A percentile compares a stretch with the other conserved stretches of the same genome.
Conservation (phyloP, 2,329 filamentous ascomycete genomes). For the Paracoccidioides lutzii region DNA sequence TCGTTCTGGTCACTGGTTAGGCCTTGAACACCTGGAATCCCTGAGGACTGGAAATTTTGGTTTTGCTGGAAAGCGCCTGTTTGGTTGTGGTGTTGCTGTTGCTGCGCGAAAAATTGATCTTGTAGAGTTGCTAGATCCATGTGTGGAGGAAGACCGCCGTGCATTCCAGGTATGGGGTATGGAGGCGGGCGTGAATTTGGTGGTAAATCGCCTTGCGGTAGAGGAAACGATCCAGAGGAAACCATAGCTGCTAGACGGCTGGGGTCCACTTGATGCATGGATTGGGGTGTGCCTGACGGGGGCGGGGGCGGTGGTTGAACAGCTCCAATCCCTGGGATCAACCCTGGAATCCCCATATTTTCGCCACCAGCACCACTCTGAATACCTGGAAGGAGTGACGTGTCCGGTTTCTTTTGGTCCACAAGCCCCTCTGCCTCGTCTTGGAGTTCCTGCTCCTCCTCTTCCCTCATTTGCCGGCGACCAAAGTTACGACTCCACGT, state of each 20-base stretch:
- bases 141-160: conserved; percentile 32
- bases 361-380: conserved; percentile 42
- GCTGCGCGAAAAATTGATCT: conserved; percentile 26
- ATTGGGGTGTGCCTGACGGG: conserved; percentile 17
- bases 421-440: conserved; percentile 87
- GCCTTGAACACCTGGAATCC: conserved; percentile 24
- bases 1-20: conserved; percentile 16
- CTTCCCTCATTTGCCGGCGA: conserved; percentile 67
- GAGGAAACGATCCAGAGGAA: conserved; percentile 29
- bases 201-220: conserved; percentile 33
- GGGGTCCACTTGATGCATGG: conserved; percentile 38
- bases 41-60: conserved; percentile 21
- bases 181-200: conserved; percentile 18
- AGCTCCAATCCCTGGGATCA: conserved; percentile 38
- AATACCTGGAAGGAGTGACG: conserved; percentile 39
- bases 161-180: conserved; percentile 37
- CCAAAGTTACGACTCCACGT: conserved; percentile 77
- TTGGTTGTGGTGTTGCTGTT: conserved; percentile 7
- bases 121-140: conserved; percentile 26
- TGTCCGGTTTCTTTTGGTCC: conserved; percentile 70
- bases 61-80: conserved; percentile 12
- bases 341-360: conserved; percentile 29
- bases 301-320: conserved; percentile 25
- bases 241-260: conserved; percentile 30
- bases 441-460: conserved; percentile 85